These are phyloP conservation scores for Carex cristatella DNA, from an alignment of 176 grass and related monocot species.

Conservation along the genomic window DNA sequence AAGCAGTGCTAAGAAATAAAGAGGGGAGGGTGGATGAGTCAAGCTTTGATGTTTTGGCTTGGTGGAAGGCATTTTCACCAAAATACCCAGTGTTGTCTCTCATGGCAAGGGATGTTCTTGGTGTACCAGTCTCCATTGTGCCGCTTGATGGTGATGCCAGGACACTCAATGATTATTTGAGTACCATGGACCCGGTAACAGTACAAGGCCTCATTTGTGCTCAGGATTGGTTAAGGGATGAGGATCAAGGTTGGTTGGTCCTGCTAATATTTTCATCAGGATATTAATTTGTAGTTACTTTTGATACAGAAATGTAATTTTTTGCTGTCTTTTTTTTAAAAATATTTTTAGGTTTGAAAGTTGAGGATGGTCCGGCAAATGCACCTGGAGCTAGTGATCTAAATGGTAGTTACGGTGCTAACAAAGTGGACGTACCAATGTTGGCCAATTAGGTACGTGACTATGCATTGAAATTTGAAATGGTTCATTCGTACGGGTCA, in stretches of 20 bases:
- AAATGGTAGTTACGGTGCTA: background rate
- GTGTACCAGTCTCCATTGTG: constrained; percentile 76
- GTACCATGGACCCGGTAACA: constrained; percentile 60
- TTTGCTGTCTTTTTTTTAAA: background rate
- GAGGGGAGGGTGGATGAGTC: constrained; percentile 47
- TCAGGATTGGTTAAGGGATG: constrained; percentile 86
- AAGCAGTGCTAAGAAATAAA: constrained; percentile 78
- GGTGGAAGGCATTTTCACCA: constrained; percentile 92
- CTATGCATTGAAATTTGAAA: background rate
- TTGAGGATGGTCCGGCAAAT: background rate
- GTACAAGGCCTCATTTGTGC: constrained; percentile 81
- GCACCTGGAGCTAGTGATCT: background rate
- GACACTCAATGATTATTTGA: constrained; percentile 84
- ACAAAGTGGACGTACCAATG: background rate
- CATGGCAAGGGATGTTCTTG: constrained; percentile 89
- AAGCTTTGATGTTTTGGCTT: constrained; percentile 80
- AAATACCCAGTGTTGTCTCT: constrained; percentile 88
- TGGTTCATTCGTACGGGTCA: background rate
- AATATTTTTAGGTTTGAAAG: constrained; percentile 3
- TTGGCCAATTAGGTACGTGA: constrained; percentile 19
- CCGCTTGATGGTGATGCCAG: constrained; percentile 67
- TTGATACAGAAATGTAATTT: background rate
- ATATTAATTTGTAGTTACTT: background rate
- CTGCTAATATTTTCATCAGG: background rate
- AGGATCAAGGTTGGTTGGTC: constrained; percentile 35